Evolutionary conservation across 176 grass and related monocot species (phyloP), one percentile per base, ranked within the genome.

Genomic region (Elymus sibiricus): DNA sequence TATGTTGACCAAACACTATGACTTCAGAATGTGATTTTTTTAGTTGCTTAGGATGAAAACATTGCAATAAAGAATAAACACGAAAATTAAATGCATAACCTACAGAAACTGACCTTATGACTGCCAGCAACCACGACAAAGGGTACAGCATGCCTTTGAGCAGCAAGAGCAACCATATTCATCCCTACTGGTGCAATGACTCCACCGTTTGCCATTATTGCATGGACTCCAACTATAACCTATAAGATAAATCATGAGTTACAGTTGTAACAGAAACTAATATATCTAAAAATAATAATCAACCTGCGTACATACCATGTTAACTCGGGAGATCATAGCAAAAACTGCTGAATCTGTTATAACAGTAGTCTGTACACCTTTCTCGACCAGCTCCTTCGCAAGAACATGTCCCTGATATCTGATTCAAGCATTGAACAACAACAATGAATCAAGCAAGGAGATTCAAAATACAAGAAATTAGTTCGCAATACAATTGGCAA

Each of bases 191-290:
- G 97, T 85, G 94, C 94, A 83, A 99, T 88, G n/a, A 99, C 92
- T 85, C 97, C 97, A 79, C 94, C 97, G 64, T 99, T 99, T 84
- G 94, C 97, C 97, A 99, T 99, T 63, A 99, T 90, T 62, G 97
- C 97, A 91, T 99, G 97, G 22, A 90, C 94, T 91, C 97, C 97
- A 86, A 99, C 94, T 80, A 99, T 99, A 59, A 99, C 97, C 97
- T 99, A 74, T 35, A 65, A 88, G 27, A 75, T 76, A 29, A 83
- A 93, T 76, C 43, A 70, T 27, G 27, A 69, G 25, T 65, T 78
- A 53, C 46, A 80, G 22, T 71, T 71, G 5, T 25, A 90, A 61
- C 26, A 56, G 62, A 91, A 83, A 84, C 59, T 56, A 70, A 56
- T 10, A 84, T 19, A 64, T 47, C 25, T 62, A 70, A 14, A 49